phyloP scores from a whole-genome alignment of 371 early-diverging fungal genomes.

The Syncephalis fuscata region DNA sequence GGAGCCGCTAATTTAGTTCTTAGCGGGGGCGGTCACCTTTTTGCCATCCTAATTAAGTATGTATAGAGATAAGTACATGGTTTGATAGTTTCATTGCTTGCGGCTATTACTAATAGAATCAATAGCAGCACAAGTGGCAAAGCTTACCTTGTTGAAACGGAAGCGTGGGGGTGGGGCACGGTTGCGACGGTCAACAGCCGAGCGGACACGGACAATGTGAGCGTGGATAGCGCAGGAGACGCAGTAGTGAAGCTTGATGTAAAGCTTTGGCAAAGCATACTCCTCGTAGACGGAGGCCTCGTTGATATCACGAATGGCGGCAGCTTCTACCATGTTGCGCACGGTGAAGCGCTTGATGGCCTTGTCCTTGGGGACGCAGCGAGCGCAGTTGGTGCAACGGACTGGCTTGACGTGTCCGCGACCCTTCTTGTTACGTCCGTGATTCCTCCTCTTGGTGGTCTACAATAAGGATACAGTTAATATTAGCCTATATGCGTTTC shows the following conservation, averaged over 20 bases:
- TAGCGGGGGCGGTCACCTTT: conserved; percentile 22
- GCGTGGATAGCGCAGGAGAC: conserved; percentile 98
- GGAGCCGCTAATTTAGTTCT: neutral
- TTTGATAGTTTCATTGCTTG: neutral
- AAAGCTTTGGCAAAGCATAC: conserved; percentile 95
- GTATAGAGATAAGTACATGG: neutral
- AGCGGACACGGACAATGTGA: conserved; percentile 94
- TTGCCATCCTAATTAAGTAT: conserved; percentile 24
- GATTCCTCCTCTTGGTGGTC: conserved; percentile 97
- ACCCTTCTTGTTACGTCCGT: conserved; percentile 97
- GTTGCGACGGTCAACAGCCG: conserved; percentile 75
- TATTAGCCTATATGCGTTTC: too few species aligned
- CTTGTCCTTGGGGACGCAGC: conserved; percentile 99
- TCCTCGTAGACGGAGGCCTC: conserved; percentile 92
- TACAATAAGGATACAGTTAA: too few species aligned
- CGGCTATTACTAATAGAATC: too few species aligned
- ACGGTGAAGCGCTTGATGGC: conserved; percentile 97
- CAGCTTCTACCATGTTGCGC: conserved; percentile 96
- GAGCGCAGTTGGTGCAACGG: conserved; percentile 98
- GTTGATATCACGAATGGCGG: conserved; percentile 92
- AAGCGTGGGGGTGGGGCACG: conserved; percentile 86
- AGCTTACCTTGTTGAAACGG: conserved; percentile 48
- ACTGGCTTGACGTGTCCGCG: conserved; percentile 95
- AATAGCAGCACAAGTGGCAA: neutral
- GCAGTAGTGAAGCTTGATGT: conserved; percentile 96